Conservation (phyloP, 768 basidiomycete species). For the Dentipellis fragilis region DNA sequence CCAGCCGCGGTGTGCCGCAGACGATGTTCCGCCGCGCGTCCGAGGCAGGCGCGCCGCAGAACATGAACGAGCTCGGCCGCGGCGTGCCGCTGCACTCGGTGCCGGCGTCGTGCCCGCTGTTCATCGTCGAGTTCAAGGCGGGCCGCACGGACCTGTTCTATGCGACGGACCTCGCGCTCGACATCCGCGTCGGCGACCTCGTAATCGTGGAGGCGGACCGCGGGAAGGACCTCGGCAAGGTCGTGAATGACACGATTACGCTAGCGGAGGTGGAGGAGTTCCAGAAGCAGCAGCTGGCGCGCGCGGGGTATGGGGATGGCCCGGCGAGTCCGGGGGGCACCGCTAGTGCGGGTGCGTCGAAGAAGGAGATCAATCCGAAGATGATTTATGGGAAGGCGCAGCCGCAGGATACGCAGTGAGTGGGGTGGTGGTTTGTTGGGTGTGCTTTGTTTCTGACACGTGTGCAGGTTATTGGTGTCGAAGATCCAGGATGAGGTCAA, state of each 20-base stretch:
- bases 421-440: conserved; percentile 14
- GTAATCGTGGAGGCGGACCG: conserved; percentile 97
- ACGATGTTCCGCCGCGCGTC: conserved; percentile 28
- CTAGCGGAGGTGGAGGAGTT: conserved; percentile 85
- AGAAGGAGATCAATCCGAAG: conserved; percentile 96
- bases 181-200: conserved; percentile 76
- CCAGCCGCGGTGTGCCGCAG: conserved; percentile 12
- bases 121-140: conserved; percentile 96
- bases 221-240: conserved; percentile 86
- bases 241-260: conserved; percentile 86
- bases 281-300: conserved; percentile 70
- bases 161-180: conserved; percentile 53
- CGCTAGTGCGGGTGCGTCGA: conserved; percentile 26
- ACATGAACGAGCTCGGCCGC: conserved; percentile 57
- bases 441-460: conserved; percentile 3
- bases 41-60: conserved; percentile 23
- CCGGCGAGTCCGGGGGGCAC: conserved; percentile 41
- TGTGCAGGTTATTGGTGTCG: conserved; percentile 52
- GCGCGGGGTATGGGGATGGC: conserved; percentile 28
- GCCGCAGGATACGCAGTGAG: conserved; percentile 71
- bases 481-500: conserved; percentile 90
- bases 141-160: conserved; percentile 94
- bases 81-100: conserved; percentile 83
- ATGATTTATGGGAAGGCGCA: conserved; percentile 88
- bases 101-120: conserved; percentile 79